Conservation (phyloP, 345 rosid genomes). For the Euphorbia peplus region DNA sequence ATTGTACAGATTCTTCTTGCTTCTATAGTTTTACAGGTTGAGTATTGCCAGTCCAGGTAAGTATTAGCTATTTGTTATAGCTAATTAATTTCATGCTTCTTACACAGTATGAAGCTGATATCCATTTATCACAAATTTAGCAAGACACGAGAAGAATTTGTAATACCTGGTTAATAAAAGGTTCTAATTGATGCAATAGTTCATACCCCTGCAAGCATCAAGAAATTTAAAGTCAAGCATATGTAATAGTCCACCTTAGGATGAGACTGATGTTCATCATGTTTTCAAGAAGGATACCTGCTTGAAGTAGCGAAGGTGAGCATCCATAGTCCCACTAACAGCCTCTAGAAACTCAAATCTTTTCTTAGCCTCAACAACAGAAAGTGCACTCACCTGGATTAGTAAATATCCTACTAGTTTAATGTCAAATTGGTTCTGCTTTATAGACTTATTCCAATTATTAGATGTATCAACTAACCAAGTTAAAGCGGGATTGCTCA, state of each 20-base stretch:
- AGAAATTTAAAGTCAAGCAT: constrained; percentile 5
- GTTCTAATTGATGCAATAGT: constrained; percentile 72
- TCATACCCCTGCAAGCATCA: constrained; percentile 61
- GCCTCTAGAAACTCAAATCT: constrained; percentile 67
- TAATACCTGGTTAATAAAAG: constrained; percentile 71
- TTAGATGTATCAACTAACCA: constrained; percentile 35
- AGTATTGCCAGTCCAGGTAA: background rate
- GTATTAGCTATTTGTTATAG: background rate
- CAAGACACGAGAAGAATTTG: constrained; percentile 8
- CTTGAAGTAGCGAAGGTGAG: constrained; percentile 69
- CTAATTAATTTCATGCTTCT: background rate
- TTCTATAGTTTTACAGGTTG: background rate
- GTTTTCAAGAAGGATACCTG: constrained; percentile 40
- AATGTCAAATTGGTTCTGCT: background rate
- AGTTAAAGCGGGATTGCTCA: constrained; percentile 69
- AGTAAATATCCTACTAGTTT: constrained; percentile 14
- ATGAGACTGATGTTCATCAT: constrained; percentile 9
- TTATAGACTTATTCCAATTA: background rate
- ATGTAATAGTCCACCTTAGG: background rate
- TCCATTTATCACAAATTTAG: background rate
- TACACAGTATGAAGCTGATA: background rate
- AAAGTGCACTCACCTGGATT: constrained; percentile 60
- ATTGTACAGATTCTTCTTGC: background rate
- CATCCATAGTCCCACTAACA: constrained; percentile 69
- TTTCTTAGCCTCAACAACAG: constrained; percentile 63